Conservation (phyloP, 2,329 filamentous ascomycete genomes). For the Aspergillus persii region DNA sequence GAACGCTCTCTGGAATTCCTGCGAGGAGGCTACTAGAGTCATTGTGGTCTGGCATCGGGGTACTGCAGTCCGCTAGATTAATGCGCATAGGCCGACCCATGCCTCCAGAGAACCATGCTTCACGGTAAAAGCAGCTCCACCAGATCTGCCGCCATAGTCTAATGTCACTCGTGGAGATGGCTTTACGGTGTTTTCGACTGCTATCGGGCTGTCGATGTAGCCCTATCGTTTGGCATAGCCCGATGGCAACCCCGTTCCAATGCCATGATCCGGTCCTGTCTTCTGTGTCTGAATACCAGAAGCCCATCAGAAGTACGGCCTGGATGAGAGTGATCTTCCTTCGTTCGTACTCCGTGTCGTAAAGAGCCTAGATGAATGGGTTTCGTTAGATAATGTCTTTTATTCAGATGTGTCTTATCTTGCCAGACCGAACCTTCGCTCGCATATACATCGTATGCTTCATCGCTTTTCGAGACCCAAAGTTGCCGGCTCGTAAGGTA, state of each 20-base stretch:
- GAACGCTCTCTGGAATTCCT: neutral
- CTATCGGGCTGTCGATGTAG: slow-evolving; percentile 3
- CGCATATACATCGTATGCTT: slow-evolving; percentile 11
- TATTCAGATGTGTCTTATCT: neutral
- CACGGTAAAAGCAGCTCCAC: neutral
- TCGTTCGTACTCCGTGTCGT: slow-evolving; percentile 10
- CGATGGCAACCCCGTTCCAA: slow-evolving; percentile 12
- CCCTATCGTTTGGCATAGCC: slow-evolving; percentile 8
- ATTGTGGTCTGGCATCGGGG: neutral
- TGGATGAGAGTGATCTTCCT: slow-evolving; percentile 10
- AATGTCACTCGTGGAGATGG: neutral
- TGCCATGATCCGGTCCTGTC: slow-evolving; percentile 12
- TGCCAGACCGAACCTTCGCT: slow-evolving; percentile 11
- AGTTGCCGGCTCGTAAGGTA: slow-evolving; percentile 2
- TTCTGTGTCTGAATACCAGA: slow-evolving; percentile 13
- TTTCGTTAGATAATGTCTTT: neutral
- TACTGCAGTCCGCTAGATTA: neutral
- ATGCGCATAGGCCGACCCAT: neutral
- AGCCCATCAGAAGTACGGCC: slow-evolving; percentile 10
- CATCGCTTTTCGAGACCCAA: slow-evolving; percentile 9
- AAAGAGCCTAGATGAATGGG: slow-evolving; percentile 6
- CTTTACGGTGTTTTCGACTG: neutral
- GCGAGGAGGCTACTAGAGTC: neutral
- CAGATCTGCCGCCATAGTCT: neutral
- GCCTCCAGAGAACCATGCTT: neutral